Evolutionary conservation across 129 eudicot genomes (phyloP).

Genomic region (Deinandra increscens): DNA sequence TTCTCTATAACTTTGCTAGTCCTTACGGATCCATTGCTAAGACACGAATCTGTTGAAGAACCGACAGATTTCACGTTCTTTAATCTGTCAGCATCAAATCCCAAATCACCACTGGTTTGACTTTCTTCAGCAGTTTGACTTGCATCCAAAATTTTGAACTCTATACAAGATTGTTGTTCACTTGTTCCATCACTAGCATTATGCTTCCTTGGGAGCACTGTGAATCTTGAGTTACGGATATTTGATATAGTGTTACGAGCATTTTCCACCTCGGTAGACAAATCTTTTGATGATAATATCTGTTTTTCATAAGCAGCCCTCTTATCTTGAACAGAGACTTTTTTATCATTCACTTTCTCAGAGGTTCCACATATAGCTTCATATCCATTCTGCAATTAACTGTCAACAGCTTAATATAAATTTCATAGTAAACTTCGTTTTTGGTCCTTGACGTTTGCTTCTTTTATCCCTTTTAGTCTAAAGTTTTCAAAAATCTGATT

Average conservation of each 20-base stretch:
- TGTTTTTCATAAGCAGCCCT: constrained; percentile 34
- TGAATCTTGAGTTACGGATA: constrained; percentile 29
- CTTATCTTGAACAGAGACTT: constrained; percentile 25
- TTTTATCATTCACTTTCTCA: constrained; percentile 24
- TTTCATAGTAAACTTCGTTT: too few relatives aligned
- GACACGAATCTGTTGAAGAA: constrained; percentile 52
- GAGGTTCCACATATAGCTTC: constrained; percentile 36
- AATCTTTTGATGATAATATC: constrained; percentile 48
- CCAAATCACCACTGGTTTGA: constrained; percentile 14
- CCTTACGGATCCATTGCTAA: constrained; percentile 44
- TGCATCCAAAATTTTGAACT: not conserved
- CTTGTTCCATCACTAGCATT: constrained; percentile 29
- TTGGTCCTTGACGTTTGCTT: too few relatives aligned
- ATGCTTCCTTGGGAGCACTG: constrained; percentile 33
- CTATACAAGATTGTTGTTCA: constrained; percentile 12
- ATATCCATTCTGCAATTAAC: constrained; percentile 47
- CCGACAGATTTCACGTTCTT: constrained; percentile 49
- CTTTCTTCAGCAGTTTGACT: constrained; percentile 17
- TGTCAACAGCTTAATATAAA: constrained; percentile 18
- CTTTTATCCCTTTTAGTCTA: too few relatives aligned
- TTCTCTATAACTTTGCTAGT: constrained; percentile 24
- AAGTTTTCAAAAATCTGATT: too few relatives aligned
- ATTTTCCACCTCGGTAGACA: constrained; percentile 48
- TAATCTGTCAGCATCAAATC: constrained; percentile 32
- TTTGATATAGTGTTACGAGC: constrained; percentile 27